Base-by-base conservation (phyloP, 2,329 filamentous ascomycete genomes). In the Scytalidium sp. region DNA sequence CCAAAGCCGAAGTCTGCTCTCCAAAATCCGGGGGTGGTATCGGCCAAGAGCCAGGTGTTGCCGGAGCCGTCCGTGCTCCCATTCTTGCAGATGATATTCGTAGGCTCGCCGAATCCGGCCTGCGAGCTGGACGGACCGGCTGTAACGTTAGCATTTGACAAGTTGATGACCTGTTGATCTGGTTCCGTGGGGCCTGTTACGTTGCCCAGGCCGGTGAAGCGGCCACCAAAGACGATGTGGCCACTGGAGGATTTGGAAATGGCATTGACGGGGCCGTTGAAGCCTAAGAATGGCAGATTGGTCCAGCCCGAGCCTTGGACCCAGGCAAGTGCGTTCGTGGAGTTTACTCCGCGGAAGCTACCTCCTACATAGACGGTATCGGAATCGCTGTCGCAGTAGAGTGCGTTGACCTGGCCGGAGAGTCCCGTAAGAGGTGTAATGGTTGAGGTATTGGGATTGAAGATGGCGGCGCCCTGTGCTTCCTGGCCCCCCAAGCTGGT, bases 301-400 rank as follows among this genome's bases (percentile, higher is more conserved):
- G 80, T 80, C 86, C 89, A 97, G 44, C 81, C 83, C 23, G 82
- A 73, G 9, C 74, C 79, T 21, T 75, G 75, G 20, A 79, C 75
- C 90, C 90, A 97, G 11, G 88, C 81, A 59, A 97, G 86, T 5
- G 93, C 95, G 67, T 99, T 97, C 21, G 87, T 90, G 6, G 91
- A 94, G 64, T 94, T 90, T 32, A 75, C 79, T 40, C 84, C 85
- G 49, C 80, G 84, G 66, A 99, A 97, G 53, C 83, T 86, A 22
- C 94, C 94, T 51, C 94, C 95, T 41, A 97, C 84, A 63, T 95
- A 99, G 17, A 97, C 89, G n/a, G 81, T 87, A 57, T 85, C 81
- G 19, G 81, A 81, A 20, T 83, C 77, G 56, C 84, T 69, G 64
- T 99, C 94, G 70, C 95, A 99, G 50, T 89, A 79, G 41, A 99